Evolutionary conservation across 2,329 filamentous ascomycete genomes (phyloP).

Genomic region (Aspergillus alliaceus): DNA sequence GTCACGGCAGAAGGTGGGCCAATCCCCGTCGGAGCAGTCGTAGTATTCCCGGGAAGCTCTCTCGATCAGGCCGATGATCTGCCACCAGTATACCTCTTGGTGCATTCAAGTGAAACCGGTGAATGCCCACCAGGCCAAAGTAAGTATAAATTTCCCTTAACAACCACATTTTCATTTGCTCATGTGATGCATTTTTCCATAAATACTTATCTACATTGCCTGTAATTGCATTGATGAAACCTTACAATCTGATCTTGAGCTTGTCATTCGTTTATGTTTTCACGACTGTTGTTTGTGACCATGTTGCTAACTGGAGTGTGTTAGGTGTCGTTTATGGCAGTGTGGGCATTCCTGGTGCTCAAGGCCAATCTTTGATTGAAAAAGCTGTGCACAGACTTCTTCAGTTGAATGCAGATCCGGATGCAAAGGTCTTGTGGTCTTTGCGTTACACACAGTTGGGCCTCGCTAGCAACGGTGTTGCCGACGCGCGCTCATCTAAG

Average conservation of each 20-base stretch:
- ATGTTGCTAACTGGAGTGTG: conserved; percentile 35
- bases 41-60: conserved; percentile 39
- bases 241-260: conserved; percentile 73
- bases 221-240: conserved; percentile 87
- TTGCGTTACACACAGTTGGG: conserved; percentile 53
- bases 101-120: conserved; percentile 86
- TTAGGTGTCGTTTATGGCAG: conserved; percentile 61
- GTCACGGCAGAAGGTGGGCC: conserved; percentile 72
- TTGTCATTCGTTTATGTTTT: conserved; percentile 15
- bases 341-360: conserved; percentile 36
- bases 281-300: conserved; percentile 19
- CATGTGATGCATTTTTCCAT: conserved; percentile 77
- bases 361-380: conserved; percentile 43
- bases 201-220: conserved; percentile 99
- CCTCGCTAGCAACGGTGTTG: conserved; percentile 11
- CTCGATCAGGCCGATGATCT: conserved; percentile 28
- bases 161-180: conserved; percentile 25
- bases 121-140: conserved; percentile 87
- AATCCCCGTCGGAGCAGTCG: conserved; percentile 64
- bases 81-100: conserved; percentile 60
- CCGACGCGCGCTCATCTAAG: conserved; percentile 9
- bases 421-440: conserved; percentile 52
- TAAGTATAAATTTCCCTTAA: conserved; percentile 58
- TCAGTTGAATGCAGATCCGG: conserved; percentile 24
- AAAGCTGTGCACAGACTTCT: conserved; percentile 45